phyloP scores from a whole-genome alignment of 805 yeast species.

The Candida awuae region DNA sequence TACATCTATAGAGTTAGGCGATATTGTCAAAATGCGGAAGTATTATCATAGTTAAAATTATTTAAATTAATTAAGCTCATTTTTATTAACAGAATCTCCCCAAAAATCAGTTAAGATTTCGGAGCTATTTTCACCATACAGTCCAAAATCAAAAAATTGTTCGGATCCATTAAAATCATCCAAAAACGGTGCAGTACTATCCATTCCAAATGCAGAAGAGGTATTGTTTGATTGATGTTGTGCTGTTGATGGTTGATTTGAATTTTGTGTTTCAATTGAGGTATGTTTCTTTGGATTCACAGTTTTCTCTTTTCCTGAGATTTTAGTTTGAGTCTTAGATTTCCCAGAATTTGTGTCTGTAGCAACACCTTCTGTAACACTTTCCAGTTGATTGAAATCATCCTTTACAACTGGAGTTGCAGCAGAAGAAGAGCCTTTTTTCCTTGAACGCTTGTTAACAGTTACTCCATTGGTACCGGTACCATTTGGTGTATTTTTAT shows the following conservation, averaged over 20 bases:
- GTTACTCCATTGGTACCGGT: conserved; percentile 1
- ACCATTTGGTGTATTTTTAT: conserved; percentile 16
- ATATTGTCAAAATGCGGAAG: neutral
- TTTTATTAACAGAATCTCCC: conserved; percentile 34
- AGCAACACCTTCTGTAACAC: conserved; percentile 4
- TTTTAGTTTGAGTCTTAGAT: neutral
- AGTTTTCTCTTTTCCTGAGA: neutral
- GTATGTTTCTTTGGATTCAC: neutral
- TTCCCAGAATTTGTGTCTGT: neutral
- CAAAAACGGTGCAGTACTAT: conserved; percentile 36
- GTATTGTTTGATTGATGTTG: conserved; percentile 1
- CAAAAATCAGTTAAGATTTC: conserved; percentile 23
- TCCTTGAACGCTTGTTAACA: conserved; percentile 1
- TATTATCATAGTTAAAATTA: neutral
- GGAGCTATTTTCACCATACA: conserved; percentile 27
- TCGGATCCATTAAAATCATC: conserved; percentile 28
- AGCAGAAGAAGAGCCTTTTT: conserved; percentile 12
- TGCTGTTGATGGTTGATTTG: neutral
- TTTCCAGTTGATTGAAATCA: conserved; percentile 13
- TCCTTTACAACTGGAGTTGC: conserved; percentile 25
- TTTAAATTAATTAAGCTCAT: conserved; percentile 1
- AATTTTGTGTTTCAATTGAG: neutral
- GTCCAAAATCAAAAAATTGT: conserved; percentile 25
- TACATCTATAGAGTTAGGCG: no score
- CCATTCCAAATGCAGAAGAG: conserved; percentile 1